A percentile compares a stretch with the other conserved stretches of the same genome.
These are phyloP conservation scores for Cicer chorassanicum DNA, from an alignment of 306 rosid genomes.

Conservation along the genomic window DNA sequence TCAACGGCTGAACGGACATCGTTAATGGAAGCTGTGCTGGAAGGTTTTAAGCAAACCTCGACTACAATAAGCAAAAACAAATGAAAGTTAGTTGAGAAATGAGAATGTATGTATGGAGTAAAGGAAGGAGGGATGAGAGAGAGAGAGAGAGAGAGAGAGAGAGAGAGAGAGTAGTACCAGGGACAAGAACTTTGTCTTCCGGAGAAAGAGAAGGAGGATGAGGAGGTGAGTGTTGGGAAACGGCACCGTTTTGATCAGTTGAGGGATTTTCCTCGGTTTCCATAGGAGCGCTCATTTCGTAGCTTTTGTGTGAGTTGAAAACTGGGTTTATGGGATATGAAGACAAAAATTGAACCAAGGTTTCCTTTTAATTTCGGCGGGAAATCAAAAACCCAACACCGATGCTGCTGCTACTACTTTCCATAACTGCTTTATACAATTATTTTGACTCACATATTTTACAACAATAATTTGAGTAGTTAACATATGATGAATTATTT, in stretches of 20 bases:
- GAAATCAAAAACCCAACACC: slow-evolving; percentile 42
- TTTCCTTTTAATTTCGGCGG: slow-evolving; percentile 65
- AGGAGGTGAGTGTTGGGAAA: slow-evolving; percentile 47
- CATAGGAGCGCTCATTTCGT: slow-evolving; percentile 74
- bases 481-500: no score
- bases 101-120: neutral
- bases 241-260: slow-evolving; percentile 53
- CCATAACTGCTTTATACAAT: neutral
- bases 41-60: slow-evolving; percentile 81
- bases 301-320: neutral
- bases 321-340: neutral
- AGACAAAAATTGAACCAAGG: slow-evolving; percentile 14
- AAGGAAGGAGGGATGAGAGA: neutral
- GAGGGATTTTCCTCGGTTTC: slow-evolving; percentile 73
- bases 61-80: slow-evolving; percentile 51
- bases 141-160: neutral
- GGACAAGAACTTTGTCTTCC: slow-evolving; percentile 70
- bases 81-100: slow-evolving; percentile 4
- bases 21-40: slow-evolving; percentile 72
- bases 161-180: slow-evolving; percentile 54
- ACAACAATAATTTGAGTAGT: no score
- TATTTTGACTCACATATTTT: no score
- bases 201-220: slow-evolving; percentile 46
- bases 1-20: slow-evolving; percentile 80
- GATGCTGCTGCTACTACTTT: neutral